Evolutionary conservation across 345 rosid genomes (phyloP).

Genomic region (Schrenkiella parvula): DNA sequence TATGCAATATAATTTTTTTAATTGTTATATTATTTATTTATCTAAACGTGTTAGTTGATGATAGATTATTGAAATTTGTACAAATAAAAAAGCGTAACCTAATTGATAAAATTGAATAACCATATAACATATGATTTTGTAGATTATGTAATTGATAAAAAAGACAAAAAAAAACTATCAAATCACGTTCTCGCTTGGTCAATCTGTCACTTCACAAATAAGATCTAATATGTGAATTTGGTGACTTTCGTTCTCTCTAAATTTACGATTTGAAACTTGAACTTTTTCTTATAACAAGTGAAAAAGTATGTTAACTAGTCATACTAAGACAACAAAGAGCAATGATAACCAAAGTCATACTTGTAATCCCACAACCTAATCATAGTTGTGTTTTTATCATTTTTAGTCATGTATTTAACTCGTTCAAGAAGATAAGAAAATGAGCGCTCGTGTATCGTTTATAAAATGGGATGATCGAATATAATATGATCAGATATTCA

Average conservation of each 20-base stretch:
- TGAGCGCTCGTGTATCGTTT: constrained; percentile 9
- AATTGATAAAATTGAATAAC: too few relatives aligned
- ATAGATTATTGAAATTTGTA: background rate
- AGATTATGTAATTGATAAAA: background rate
- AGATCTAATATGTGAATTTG: background rate
- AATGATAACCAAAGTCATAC: constrained; percentile 20
- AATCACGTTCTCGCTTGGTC: background rate
- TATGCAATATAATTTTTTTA: too few relatives aligned
- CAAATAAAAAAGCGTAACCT: background rate
- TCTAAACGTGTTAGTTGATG: too few relatives aligned
- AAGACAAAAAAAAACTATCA: background rate
- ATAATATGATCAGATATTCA: constrained; percentile 7
- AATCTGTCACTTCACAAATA: background rate
- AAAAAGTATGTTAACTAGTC: background rate
- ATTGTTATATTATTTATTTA: too few relatives aligned
- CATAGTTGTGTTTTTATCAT: background rate
- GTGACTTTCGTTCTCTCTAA: background rate
- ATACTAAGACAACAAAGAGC: constrained; percentile 1
- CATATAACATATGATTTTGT: too few relatives aligned
- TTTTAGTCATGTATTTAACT: background rate
- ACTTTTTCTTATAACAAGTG: background rate
- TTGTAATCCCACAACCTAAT: constrained; percentile 23
- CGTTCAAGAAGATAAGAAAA: constrained; percentile 11
- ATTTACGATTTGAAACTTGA: background rate
- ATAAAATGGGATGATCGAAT: background rate